Evolutionary conservation across 2,329 filamentous ascomycete species (phyloP).

Genomic region (Trichophyton benhamiae): DNA sequence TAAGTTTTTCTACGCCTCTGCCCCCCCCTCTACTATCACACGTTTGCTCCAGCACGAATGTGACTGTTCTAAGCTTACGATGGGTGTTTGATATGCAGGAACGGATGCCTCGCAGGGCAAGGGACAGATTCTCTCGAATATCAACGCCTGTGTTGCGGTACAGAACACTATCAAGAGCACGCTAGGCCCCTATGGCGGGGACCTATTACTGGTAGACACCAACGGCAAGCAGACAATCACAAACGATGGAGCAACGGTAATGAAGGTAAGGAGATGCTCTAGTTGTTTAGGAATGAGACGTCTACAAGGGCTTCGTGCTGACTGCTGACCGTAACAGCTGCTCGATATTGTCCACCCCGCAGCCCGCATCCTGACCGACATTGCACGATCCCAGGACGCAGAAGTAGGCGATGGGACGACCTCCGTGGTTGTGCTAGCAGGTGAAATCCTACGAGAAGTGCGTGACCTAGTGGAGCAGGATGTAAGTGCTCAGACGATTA

Average conservation of each 20-base stretch:
- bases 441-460: constrained; percentile 92
- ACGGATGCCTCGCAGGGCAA: constrained; percentile 96
- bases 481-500: constrained; percentile 92
- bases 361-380: constrained; percentile 92
- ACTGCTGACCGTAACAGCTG: constrained; percentile 44
- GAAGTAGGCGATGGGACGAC: constrained; percentile 98
- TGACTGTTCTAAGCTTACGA: constrained; percentile 13
- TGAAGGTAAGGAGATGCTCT: constrained; percentile 57
- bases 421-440: constrained; percentile 92
- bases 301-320: no score
- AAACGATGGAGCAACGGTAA: constrained; percentile 96
- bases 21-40: not conserved
- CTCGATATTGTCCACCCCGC: constrained; percentile 98
- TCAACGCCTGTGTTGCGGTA: constrained; percentile 93
- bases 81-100: constrained; percentile 42
- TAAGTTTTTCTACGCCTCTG: constrained; percentile 37
- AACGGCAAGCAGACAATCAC: constrained; percentile 97
- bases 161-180: constrained; percentile 94
- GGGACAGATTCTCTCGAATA: constrained; percentile 93
- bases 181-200: constrained; percentile 89
- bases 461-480: constrained; percentile 94
- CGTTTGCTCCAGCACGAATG: not conserved
- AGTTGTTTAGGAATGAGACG: no score
- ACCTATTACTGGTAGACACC: constrained; percentile 86
- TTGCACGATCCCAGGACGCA: constrained; percentile 95